Evolutionary conservation across 2,329 filamentous ascomycete species (phyloP).

Genomic region (Colletotrichum limetticola): DNA sequence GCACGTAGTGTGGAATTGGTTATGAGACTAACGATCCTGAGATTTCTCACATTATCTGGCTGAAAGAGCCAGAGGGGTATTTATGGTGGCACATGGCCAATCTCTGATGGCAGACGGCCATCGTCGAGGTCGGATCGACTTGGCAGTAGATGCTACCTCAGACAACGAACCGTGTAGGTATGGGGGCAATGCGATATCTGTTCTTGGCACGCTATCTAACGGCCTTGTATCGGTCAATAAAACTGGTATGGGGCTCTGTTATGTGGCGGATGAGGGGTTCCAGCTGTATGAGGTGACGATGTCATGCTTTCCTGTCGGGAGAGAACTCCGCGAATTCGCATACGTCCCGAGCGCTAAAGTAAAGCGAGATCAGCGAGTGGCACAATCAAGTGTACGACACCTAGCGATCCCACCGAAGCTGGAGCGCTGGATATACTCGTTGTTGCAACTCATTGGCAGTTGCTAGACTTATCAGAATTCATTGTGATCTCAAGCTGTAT

Average conservation of each 20-base stretch:
- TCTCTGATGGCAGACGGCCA: background rate
- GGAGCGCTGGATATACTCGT: background rate
- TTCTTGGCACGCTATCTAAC: constrained; percentile 18
- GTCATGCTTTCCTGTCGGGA: background rate
- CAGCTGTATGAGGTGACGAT: background rate
- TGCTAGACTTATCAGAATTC: too few species aligned
- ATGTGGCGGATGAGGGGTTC: background rate
- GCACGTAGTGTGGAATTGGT: too few species aligned
- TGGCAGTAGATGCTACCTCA: background rate
- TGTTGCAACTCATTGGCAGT: background rate
- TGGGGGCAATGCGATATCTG: background rate
- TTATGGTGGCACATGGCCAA: background rate
- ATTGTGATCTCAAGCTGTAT: too few species aligned
- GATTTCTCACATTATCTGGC: accelerated
- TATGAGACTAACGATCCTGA: background rate
- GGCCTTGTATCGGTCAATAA: constrained; percentile 29
- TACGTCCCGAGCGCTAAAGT: background rate
- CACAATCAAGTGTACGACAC: background rate
- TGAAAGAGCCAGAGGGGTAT: background rate
- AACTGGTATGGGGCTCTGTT: background rate
- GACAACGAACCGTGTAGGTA: background rate
- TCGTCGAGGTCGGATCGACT: background rate
- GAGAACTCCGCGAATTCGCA: background rate
- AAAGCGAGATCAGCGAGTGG: background rate
- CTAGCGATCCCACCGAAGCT: too few species aligned